phyloP scores from a whole-genome alignment of 2,329 filamentous ascomycete genomes.

The Colletotrichum limetticola region DNA sequence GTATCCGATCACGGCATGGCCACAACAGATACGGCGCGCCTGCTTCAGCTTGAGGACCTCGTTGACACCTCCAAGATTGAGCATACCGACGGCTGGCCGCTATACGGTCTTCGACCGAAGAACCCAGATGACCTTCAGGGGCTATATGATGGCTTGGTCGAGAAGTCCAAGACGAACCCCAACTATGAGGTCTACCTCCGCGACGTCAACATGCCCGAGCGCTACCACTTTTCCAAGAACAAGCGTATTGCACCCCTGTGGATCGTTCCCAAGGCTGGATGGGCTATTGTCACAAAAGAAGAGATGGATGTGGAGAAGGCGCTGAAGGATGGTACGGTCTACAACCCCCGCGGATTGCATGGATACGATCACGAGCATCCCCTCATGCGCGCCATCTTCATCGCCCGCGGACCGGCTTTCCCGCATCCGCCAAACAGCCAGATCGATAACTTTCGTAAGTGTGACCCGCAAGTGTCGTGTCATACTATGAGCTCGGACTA shows the following conservation, averaged over 20 bases:
- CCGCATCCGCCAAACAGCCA: constrained; percentile 85
- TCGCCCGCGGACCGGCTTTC: constrained; percentile 92
- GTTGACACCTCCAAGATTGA: constrained; percentile 81
- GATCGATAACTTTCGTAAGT: constrained; percentile 84
- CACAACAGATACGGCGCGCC: constrained; percentile 81
- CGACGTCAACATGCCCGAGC: constrained; percentile 87
- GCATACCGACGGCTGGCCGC: constrained; percentile 93
- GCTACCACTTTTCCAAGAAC: constrained; percentile 92
- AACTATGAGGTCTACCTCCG: constrained; percentile 89
- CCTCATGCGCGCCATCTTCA: constrained; percentile 95
- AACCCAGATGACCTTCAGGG: constrained; percentile 71
- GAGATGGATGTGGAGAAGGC: constrained; percentile 82
- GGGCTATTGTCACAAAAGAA: constrained; percentile 85
- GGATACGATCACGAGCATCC: constrained; percentile 96
- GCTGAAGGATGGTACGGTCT: constrained; percentile 71
- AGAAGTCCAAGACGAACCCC: constrained; percentile 68
- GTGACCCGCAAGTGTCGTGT: background rate
- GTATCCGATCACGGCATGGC: constrained; percentile 99
- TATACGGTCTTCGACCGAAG: constrained; percentile 88
- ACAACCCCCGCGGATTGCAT: constrained; percentile 86
- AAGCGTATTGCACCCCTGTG: constrained; percentile 92
- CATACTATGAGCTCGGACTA: constrained; percentile 34
- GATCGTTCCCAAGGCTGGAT: constrained; percentile 92
- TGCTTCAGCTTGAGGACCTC: constrained; percentile 91
- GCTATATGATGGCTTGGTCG: constrained; percentile 72